phyloP scores from a whole-genome alignment of 2,329 filamentous ascomycete species.

The Thermomyces lanuginosus region DNA sequence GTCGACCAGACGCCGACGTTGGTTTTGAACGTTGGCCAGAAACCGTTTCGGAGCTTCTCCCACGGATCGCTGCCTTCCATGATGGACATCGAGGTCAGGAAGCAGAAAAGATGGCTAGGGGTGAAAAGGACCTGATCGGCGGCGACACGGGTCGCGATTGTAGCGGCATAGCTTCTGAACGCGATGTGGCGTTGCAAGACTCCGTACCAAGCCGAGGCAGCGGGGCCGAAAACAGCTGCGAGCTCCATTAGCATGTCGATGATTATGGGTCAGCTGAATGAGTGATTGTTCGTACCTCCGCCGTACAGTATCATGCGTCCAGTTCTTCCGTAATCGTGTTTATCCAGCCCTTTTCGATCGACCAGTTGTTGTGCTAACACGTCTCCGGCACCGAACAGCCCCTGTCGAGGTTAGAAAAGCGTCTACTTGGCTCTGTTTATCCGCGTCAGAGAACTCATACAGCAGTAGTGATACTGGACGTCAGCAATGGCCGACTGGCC shows the following conservation, averaged over 20 bases:
- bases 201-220: conserved; percentile 71
- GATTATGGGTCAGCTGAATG: no score
- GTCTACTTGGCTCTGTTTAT: no score
- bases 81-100: conserved; percentile 70
- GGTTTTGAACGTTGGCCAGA: conserved; percentile 53
- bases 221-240: conserved; percentile 66
- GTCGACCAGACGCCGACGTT: conserved; percentile 82
- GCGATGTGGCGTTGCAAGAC: conserved; percentile 60
- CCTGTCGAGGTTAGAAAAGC: conserved; percentile 25
- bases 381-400: conserved; percentile 88
- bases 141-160: conserved; percentile 61
- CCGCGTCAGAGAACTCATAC: conserved; percentile 22
- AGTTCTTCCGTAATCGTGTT: conserved; percentile 48
- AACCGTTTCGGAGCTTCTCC: conserved; percentile 58
- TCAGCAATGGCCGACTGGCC: conserved; percentile 67
- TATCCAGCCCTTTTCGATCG: conserved; percentile 59
- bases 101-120: conserved; percentile 64
- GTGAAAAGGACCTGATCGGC: conserved; percentile 73
- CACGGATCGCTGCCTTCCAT: conserved; percentile 52
- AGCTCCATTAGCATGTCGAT: no score
- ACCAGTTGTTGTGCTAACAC: conserved; percentile 79
- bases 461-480: conserved; percentile 77
- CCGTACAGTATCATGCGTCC: conserved; percentile 35
- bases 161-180: conserved; percentile 45
- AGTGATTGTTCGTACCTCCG: conserved; percentile 22